Conservation (phyloP, 306 rosid genomes). For the Begonia masoniana region DNA sequence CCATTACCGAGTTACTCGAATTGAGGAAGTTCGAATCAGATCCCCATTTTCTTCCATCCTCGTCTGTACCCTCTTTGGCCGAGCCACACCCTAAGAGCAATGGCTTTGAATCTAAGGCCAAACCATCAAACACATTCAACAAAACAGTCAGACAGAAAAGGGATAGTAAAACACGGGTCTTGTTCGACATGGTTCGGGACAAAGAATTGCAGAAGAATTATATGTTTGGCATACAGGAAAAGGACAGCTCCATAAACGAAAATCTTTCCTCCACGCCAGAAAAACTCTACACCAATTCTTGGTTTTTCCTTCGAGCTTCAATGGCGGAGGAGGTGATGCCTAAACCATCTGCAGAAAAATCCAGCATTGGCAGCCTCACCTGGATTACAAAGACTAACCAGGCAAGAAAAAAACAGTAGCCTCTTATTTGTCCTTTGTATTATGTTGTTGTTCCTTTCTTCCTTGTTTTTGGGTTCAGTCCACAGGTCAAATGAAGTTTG, state of each 20-base stretch:
- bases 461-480: conserved; percentile 10
- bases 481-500: conserved; percentile 2
- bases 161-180: conserved; percentile 9
- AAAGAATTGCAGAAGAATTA: neutral
- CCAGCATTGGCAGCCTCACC: conserved; percentile 18
- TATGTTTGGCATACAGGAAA: conserved; percentile 43
- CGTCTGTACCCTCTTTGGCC: conserved; percentile 14
- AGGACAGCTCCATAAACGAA: neutral
- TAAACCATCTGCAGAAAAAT: conserved; percentile 14
- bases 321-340: conserved; percentile 2
- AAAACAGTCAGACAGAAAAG: conserved; percentile 2
- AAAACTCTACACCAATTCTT: neutral
- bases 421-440: neutral
- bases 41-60: conserved; percentile 26
- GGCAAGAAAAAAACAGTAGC: conserved; percentile 16
- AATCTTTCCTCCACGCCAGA: conserved; percentile 34
- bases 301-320: conserved; percentile 4
- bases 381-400: conserved; percentile 24
- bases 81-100: conserved; percentile 28
- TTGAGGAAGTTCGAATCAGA: conserved; percentile 20
- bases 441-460: conserved; percentile 1
- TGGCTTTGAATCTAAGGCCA: conserved; percentile 1
- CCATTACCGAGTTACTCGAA: conserved; percentile 8
- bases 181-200: conserved; percentile 17
- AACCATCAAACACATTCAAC: conserved; percentile 2